Evolutionary conservation across 371 early-diverging fungal genomes (phyloP).

Genomic region (Mortierella sp.): DNA sequence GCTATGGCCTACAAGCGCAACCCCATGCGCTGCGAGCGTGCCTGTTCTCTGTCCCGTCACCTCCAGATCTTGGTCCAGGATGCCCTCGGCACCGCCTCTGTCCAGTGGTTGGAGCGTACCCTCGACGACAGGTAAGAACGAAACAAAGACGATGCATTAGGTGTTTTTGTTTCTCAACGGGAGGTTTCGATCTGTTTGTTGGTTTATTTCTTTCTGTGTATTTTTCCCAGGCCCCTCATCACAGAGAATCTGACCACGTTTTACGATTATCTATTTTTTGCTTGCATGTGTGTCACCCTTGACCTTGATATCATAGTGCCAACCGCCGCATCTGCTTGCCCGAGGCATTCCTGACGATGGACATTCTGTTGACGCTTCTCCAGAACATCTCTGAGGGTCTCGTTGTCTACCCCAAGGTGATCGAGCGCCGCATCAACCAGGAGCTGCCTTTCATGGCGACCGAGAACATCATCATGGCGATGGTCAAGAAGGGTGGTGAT

Average conservation of each 20-base stretch:
- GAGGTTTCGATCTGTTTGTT: neutral
- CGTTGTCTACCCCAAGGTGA: constrained; percentile 97
- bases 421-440: constrained; percentile 90
- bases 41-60: constrained; percentile 96
- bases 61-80: constrained; percentile 93
- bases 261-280: neutral
- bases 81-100: constrained; percentile 90
- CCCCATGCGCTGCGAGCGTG: constrained; percentile 98
- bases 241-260: neutral
- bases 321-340: constrained; percentile 97
- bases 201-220: neutral
- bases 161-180: neutral
- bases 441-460: constrained; percentile 99
- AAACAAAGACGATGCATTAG: neutral
- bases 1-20: constrained; percentile 99
- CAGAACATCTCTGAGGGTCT: constrained; percentile 97
- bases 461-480: constrained; percentile 99
- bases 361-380: constrained; percentile 92
- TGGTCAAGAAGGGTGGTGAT: constrained; percentile 97
- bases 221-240: constrained; percentile 1
- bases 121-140: constrained; percentile 84
- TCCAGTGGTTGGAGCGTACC: constrained; percentile 98
- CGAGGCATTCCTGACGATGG: constrained; percentile 97
- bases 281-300: neutral
- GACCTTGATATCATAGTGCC: constrained; percentile 67